Percentiles rank a stretch among this genome's conserved stretches.
These are phyloP conservation scores for Cryptococcus amylolentus DNA, from an alignment of 1,284 basidiomycete genomes.

Conservation along the genomic window DNA sequence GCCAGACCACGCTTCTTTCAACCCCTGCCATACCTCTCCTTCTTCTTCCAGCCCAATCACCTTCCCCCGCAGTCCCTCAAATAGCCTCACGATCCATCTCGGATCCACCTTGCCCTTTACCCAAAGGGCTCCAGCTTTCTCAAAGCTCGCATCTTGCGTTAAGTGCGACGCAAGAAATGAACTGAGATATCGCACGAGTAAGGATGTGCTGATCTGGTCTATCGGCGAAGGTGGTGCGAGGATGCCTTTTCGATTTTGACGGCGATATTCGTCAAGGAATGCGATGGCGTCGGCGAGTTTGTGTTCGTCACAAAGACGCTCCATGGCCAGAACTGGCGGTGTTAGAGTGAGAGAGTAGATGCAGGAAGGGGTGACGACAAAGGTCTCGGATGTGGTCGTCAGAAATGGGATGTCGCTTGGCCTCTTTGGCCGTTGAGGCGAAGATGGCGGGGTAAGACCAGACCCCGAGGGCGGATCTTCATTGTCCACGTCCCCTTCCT, in stretches of 20 bases:
- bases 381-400: slow-evolving; percentile 42
- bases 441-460: slow-evolving; percentile 41
- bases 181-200: slow-evolving; percentile 36
- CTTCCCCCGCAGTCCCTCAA: slow-evolving; percentile 42
- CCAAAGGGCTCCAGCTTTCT: slow-evolving; percentile 48
- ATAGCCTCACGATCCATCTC: slow-evolving; percentile 49
- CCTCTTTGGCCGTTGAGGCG: slow-evolving; percentile 19
- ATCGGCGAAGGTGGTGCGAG: slow-evolving; percentile 9
- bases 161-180: slow-evolving; percentile 47
- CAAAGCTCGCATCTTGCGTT: slow-evolving; percentile 47
- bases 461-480: slow-evolving; percentile 43
- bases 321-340: slow-evolving; percentile 41
- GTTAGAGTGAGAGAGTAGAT: slow-evolving; percentile 47
- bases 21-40: slow-evolving; percentile 45
- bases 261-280: slow-evolving; percentile 45
- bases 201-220: slow-evolving; percentile 34
- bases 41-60: slow-evolving; percentile 44
- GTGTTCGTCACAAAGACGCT: slow-evolving; percentile 42
- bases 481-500: not conserved
- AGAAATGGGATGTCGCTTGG: slow-evolving; percentile 25
- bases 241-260: slow-evolving; percentile 24
- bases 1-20: slow-evolving; percentile 33
- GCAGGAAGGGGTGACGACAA: slow-evolving; percentile 46
- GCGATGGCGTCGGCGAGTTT: slow-evolving; percentile 46
- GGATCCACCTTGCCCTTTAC: slow-evolving; percentile 45